phyloP scores from a whole-genome alignment of 139 green algal species.

The Chlamydomonas sp. region DNA sequence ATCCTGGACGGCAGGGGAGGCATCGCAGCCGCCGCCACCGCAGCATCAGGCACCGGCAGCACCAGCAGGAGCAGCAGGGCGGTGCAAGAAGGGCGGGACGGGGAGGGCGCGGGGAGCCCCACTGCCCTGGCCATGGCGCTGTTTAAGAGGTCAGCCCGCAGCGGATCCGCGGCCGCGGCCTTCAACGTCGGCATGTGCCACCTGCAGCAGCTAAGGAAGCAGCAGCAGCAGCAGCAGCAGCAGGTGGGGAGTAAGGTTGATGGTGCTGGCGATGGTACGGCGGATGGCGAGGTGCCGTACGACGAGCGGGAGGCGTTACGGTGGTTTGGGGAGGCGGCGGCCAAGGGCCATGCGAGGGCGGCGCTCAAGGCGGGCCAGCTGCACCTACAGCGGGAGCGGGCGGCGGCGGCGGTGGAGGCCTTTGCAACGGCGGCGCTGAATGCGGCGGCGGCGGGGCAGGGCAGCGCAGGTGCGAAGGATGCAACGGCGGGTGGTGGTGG shows the following conservation, averaged over 20 bases:
- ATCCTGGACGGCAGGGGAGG: conserved; percentile 31
- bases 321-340: conserved; percentile 13
- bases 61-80: background rate
- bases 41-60: background rate
- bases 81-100: background rate
- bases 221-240: background rate
- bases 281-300: background rate
- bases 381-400: background rate
- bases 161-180: background rate
- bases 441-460: background rate
- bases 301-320: conserved; percentile 2
- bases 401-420: conserved; percentile 23
- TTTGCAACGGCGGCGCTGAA: conserved; percentile 3
- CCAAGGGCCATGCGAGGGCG: background rate
- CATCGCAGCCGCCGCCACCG: background rate
- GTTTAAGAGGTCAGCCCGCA: background rate
- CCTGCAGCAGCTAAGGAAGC: conserved; percentile 20
- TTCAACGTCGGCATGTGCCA: conserved; percentile 26
- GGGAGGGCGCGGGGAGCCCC: background rate
- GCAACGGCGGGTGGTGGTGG: background rate
- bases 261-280: background rate
- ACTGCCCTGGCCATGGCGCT: background rate
- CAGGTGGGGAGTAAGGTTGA: background rate
- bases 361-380: conserved; percentile 19
- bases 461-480: background rate